phyloP scores from a whole-genome alignment of 1,284 basidiomycete genomes.

The Cystobasidium sp. region DNA sequence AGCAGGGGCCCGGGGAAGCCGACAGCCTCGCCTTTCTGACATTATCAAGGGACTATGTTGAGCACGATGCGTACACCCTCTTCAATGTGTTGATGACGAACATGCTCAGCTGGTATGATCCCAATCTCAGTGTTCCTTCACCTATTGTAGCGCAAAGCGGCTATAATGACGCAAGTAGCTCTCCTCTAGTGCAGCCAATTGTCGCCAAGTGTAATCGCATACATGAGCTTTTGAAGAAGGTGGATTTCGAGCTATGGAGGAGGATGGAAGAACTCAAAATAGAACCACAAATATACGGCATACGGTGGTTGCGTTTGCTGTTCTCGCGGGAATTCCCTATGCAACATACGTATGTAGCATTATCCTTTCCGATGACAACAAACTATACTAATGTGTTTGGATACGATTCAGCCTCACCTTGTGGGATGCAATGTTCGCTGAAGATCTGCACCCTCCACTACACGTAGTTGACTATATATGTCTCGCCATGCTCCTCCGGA shows the following conservation, averaged over 20 bases:
- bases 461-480: conserved; percentile 80
- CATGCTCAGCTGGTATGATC: conserved; percentile 84
- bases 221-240: conserved; percentile 70
- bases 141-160: background rate
- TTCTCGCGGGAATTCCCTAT: conserved; percentile 86
- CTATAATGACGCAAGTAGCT: conserved; percentile 20
- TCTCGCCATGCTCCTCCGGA: conserved; percentile 87
- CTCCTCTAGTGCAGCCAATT: conserved; percentile 70
- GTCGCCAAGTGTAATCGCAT: conserved; percentile 77
- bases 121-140: conserved; percentile 63
- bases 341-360: conserved; percentile 63
- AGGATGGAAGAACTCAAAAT: conserved; percentile 75
- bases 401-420: conserved; percentile 62
- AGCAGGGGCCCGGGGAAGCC: conserved; percentile 16
- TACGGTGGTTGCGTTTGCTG: conserved; percentile 88
- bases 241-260: conserved; percentile 79
- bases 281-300: conserved; percentile 92
- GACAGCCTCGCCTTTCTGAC: conserved; percentile 54
- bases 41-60: conserved; percentile 70
- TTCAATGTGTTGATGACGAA: conserved; percentile 78
- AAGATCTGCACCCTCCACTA: conserved; percentile 64
- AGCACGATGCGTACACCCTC: conserved; percentile 81
- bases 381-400: background rate
- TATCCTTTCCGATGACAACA: background rate
- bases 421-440: conserved; percentile 90